These are phyloP conservation scores for Psidium guajava DNA, from an alignment of 345 rosid species.

Conservation along the genomic window DNA sequence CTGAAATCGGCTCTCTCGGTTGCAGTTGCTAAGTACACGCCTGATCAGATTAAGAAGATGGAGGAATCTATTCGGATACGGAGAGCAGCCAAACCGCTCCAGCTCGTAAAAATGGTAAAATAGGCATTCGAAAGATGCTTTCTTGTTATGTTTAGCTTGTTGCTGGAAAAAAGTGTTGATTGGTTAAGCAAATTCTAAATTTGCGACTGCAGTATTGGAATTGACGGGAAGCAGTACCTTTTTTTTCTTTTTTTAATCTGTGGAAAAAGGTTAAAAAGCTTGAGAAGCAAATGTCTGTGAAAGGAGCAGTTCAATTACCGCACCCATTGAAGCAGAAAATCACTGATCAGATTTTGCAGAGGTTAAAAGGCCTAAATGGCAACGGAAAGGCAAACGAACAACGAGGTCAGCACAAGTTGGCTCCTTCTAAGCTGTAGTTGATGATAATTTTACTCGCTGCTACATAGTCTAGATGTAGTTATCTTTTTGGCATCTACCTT, in stretches of 20 bases:
- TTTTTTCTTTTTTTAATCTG: not conserved
- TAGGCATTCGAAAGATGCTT: not conserved
- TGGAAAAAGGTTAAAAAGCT: constrained; percentile 48
- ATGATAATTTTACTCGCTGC: not conserved
- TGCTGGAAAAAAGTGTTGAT: not conserved
- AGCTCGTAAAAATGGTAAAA: constrained; percentile 58
- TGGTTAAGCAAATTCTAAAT: not conserved
- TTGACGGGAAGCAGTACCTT: not conserved
- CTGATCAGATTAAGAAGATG: constrained; percentile 83
- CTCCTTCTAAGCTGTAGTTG: not conserved
- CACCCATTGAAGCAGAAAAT: constrained; percentile 40
- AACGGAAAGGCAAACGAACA: constrained; percentile 33
- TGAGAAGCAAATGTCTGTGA: constrained; percentile 22
- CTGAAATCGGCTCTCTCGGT: not conserved
- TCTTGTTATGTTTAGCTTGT: not conserved
- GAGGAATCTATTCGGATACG: constrained; percentile 86
- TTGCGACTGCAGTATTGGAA: not conserved
- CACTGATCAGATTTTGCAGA: constrained; percentile 56
- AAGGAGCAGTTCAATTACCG: constrained; percentile 41
- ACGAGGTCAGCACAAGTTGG: constrained; percentile 42
- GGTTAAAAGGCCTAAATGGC: constrained; percentile 32
- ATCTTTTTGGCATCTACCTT: not conserved
- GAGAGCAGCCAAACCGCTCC: constrained; percentile 45
- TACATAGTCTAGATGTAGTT: not conserved
- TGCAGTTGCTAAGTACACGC: constrained; percentile 57